Base-by-base conservation (phyloP, 2,329 filamentous ascomycete species). In the Metarhizium anisopliae region DNA sequence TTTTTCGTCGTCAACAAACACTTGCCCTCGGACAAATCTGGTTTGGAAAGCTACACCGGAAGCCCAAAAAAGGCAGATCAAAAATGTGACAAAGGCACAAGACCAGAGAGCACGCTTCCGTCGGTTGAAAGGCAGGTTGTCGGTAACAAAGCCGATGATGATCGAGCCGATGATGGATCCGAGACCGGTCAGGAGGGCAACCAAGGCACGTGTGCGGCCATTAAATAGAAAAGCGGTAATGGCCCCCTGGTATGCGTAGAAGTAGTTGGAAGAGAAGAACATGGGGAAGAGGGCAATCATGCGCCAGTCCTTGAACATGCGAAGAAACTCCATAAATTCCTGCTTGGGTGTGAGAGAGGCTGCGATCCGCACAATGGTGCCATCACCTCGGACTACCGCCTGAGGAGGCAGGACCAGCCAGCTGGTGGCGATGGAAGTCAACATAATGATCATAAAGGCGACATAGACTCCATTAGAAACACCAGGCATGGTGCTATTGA, bases 181-280 rank as follows among this genome's bases (percentile, higher is more conserved):
- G 25, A 82, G 68, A 75, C 86, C 90, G 72, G 90, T 89, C 10
- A 89, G 74, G 1, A 86, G 74, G 60, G 80, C 83, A 70, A 90
- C 90, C 58, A 92, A 77, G n/a, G 87, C 79, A 36, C 86, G 81
- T 8, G 88, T 90, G 60, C 89, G 83, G 45, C 84, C 83, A 67
- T 86, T 85, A 75, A 91, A 92, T 60, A 84, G 80, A 50, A 82
- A 80, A 14, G 77, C 75, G 62, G 91, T 91, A 70, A 91, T 79
- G 51, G 78, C 79, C 65, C 90, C 90, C 63, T 92, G 89, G 68
- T 92, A 93, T 55, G 84, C 83, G 70, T 89, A 89, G 72, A 93
- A 93, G 85, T 87, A 90, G 69, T 93, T 92, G 66, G 85, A 89
- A 25, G 85, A 82, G 68, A 89, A 81, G 74, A 92, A 92, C 84